Evolutionary conservation across 345 rosid genomes (phyloP).

Genomic region (Alliaria petiolata): DNA sequence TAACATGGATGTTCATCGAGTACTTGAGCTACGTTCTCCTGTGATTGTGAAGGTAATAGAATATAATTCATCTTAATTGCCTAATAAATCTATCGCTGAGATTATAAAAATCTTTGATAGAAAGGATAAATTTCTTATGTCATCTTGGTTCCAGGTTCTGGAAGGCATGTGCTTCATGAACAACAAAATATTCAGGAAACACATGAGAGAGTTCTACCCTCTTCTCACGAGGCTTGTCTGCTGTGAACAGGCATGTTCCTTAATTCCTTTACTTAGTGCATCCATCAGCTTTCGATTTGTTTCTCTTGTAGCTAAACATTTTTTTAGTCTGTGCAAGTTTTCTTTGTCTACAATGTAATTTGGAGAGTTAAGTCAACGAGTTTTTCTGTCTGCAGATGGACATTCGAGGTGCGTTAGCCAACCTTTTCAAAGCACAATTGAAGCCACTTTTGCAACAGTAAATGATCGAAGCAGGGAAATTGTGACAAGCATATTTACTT

Average conservation of each 20-base stretch:
- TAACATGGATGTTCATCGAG: constrained; percentile 84
- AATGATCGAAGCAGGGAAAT: neutral
- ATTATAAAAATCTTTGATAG: neutral
- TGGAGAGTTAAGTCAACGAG: neutral
- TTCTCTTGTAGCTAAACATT: neutral
- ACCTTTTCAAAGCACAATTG: constrained; percentile 82
- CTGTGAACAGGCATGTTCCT: constrained; percentile 78
- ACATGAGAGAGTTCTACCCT: constrained; percentile 89
- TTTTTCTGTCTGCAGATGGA: constrained; percentile 59
- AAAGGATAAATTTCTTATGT: neutral
- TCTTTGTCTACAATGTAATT: neutral
- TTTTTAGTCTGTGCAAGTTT: neutral
- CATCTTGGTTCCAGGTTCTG: constrained; percentile 61
- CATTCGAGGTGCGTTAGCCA: constrained; percentile 83
- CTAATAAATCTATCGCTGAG: neutral
- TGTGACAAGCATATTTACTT: constrained; percentile 1
- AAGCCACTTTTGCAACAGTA: constrained; percentile 65
- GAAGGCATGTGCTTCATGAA: constrained; percentile 95
- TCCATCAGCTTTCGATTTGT: neutral
- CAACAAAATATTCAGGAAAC: constrained; percentile 72
- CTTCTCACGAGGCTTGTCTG: constrained; percentile 85
- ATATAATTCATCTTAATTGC: neutral
- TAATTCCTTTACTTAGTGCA: neutral
- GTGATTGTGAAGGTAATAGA: constrained; percentile 76
- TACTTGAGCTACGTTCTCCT: constrained; percentile 86